Evolutionary conservation across 2,329 filamentous ascomycete genomes (phyloP).

Genomic region (Apiospora aurea): DNA sequence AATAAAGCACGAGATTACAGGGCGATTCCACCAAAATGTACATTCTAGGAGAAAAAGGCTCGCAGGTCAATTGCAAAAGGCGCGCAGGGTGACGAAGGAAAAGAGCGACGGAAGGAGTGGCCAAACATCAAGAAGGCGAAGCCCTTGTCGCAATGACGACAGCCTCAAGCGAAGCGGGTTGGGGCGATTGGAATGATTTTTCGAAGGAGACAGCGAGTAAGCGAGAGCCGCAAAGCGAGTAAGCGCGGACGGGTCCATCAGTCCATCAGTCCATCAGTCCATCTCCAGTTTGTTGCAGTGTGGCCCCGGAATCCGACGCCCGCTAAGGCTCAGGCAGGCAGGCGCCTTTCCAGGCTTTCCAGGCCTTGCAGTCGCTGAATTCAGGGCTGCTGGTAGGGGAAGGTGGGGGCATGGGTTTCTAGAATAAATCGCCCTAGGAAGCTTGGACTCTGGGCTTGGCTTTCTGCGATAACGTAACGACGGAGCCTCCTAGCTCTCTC

Average conservation of each 20-base stretch:
- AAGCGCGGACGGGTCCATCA: neutral
- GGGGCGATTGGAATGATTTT: constrained; percentile 8
- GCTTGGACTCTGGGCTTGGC: neutral
- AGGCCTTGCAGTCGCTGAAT: neutral
- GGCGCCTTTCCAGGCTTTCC: constrained; percentile 2
- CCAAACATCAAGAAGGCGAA: neutral
- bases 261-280: neutral
- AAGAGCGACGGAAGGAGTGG: neutral
- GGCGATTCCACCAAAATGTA: neutral
- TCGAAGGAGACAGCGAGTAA: neutral
- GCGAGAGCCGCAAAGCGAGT: neutral
- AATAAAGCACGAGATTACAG: neutral
- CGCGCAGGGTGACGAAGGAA: neutral
- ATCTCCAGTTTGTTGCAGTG: constrained; percentile 7
- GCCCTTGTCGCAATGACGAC: constrained; percentile 10
- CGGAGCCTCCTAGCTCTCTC: neutral
- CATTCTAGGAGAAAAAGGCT: constrained; percentile 7
- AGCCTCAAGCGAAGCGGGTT: neutral
- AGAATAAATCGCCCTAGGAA: neutral
- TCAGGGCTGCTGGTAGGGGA: neutral
- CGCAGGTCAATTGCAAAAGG: neutral
- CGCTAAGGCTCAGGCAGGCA: constrained; percentile 3
- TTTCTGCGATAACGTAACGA: constrained; percentile 4
- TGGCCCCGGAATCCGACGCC: constrained; percentile 5
- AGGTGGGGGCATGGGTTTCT: neutral